Conservation (phyloP, 306 rosid species). For the Inga oerstediana region DNA sequence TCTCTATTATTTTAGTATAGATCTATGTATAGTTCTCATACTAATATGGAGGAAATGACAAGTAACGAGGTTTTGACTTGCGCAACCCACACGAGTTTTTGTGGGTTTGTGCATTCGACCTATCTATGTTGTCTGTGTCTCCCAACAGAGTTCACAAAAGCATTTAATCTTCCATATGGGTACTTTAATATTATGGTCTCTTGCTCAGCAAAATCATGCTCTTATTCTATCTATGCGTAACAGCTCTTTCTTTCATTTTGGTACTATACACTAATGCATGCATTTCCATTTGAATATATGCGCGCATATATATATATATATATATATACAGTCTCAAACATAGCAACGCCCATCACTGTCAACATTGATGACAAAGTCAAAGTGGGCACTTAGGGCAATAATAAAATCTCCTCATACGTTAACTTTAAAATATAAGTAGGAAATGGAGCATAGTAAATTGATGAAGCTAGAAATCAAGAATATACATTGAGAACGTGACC, state of each 20-base stretch:
- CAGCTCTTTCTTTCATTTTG: neutral
- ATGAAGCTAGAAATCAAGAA: neutral
- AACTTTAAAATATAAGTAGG: neutral
- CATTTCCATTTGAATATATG: neutral
- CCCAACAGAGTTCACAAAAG: conserved; percentile 33
- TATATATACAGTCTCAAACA: neutral
- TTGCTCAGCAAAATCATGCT: conserved; percentile 23
- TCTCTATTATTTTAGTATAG: neutral
- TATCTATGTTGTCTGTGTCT: conserved; percentile 35
- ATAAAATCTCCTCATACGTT: neutral
- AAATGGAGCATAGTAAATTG: neutral
- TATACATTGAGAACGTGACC: neutral
- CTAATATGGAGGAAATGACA: conserved; percentile 42
- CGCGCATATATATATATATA: neutral
- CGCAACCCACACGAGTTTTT: conserved; percentile 47
- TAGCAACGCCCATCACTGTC: neutral
- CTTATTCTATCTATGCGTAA: neutral
- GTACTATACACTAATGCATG: neutral
- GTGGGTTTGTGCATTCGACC: conserved; percentile 40
- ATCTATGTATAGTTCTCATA: neutral
- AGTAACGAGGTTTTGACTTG: conserved; percentile 82
- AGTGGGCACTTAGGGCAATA: neutral
- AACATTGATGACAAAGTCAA: neutral
- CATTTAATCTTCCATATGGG: conserved; percentile 28
- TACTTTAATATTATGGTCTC: neutral